Evolutionary conservation across 176 grass and related monocot species (phyloP).

Genomic region (Puccinellia tenuiflora): DNA sequence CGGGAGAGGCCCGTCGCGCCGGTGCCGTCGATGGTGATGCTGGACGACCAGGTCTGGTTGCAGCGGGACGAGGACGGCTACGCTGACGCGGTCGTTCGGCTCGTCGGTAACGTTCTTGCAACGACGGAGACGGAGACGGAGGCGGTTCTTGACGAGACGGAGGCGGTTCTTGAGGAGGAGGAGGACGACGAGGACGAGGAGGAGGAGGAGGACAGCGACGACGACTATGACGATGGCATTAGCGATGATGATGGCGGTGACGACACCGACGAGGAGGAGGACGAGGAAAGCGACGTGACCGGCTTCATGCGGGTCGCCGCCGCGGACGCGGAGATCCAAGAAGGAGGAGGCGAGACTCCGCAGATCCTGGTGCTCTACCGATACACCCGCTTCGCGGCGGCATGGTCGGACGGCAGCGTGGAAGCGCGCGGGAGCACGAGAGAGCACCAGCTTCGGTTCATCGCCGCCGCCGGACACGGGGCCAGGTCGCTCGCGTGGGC

Average conservation of each 20-base stretch:
- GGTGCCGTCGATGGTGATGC: too few species aligned
- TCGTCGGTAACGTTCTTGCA: too few species aligned
- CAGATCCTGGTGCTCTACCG: background rate
- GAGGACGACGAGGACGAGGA: background rate
- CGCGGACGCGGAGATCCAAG: background rate
- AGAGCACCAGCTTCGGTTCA: background rate
- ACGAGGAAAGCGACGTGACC: background rate
- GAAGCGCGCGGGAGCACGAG: background rate
- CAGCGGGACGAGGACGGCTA: too few species aligned
- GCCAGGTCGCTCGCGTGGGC: background rate
- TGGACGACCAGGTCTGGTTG: too few species aligned
- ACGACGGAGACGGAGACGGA: too few species aligned
- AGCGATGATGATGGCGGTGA: background rate
- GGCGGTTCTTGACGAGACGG: too few species aligned
- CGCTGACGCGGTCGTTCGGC: too few species aligned
- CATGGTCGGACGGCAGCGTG: background rate
- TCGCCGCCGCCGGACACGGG: background rate
- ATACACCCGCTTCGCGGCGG: background rate
- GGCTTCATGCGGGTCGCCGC: slow-evolving; percentile 22
- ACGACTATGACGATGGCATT: background rate
- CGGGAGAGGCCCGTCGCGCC: too few species aligned
- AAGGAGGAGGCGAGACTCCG: background rate
- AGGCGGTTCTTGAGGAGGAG: too few species aligned
- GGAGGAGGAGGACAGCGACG: background rate
- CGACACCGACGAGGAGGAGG: background rate